These are phyloP conservation scores for Ogataea saltuana DNA, from an alignment of 805 yeast species.

Conservation along the genomic window DNA sequence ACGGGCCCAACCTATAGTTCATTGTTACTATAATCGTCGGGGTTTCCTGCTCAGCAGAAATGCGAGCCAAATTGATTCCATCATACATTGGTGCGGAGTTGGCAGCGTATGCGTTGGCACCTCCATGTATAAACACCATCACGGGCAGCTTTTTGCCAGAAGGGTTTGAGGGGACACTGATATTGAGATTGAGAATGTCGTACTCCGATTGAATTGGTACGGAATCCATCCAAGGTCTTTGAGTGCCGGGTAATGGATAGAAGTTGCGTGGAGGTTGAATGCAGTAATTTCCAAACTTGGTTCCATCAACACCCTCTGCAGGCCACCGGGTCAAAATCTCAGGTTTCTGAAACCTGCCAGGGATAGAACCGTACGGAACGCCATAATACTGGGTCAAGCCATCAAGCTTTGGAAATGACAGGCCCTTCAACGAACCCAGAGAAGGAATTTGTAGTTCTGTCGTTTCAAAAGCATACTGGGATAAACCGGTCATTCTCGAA, in stretches of 20 bases:
- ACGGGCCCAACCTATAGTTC: conserved; percentile 23
- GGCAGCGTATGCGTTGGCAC: conserved; percentile 18
- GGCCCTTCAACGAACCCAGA: conserved; percentile 7
- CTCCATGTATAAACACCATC: conserved; percentile 23
- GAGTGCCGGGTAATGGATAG: conserved; percentile 6
- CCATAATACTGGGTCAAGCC: conserved; percentile 7
- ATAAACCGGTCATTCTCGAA: background rate
- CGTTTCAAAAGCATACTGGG: background rate
- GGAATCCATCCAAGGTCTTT: conserved; percentile 12
- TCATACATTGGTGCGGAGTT: conserved; percentile 10
- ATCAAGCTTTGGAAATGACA: background rate
- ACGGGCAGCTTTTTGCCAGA: conserved; percentile 18
- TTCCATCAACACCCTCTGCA: conserved; percentile 7
- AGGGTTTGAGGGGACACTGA: conserved; percentile 9
- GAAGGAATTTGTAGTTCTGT: background rate
- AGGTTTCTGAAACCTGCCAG: conserved; percentile 13
- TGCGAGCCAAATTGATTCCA: conserved; percentile 10
- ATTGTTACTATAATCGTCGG: conserved; percentile 17
- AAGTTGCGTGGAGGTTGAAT: conserved; percentile 10
- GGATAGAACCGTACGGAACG: conserved; percentile 10
- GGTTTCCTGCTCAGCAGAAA: conserved; percentile 5
- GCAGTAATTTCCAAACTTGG: conserved; percentile 8
- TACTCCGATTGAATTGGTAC: conserved; percentile 8
- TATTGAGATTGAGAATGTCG: conserved; percentile 10
- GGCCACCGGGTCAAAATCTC: conserved; percentile 7